These are phyloP conservation scores for Oehlia diaphana DNA, from an alignment of 192 early-diverging fungal genomes.

Conservation along the genomic window DNA sequence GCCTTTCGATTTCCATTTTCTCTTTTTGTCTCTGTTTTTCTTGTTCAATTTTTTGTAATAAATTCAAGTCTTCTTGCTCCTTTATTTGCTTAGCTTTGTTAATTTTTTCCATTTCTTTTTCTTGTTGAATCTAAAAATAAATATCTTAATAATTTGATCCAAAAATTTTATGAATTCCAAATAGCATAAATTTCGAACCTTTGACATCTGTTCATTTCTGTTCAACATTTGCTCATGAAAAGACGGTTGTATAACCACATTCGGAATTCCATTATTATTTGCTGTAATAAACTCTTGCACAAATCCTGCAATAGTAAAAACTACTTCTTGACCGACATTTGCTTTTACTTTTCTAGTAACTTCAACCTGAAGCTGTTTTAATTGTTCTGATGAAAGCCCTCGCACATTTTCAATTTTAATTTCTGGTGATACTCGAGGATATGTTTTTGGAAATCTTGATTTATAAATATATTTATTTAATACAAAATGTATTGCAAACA, in stretches of 20 bases:
- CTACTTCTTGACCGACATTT: conserved; percentile 62
- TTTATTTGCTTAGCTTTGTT: conserved; percentile 38
- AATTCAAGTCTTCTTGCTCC: conserved; percentile 32
- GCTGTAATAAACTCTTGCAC: conserved; percentile 61
- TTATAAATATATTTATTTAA: conserved; percentile 32
- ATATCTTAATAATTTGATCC: not conserved
- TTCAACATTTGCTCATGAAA: conserved; percentile 59
- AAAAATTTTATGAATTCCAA: not conserved
- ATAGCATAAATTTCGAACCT: conserved; percentile 27
- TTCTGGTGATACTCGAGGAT: conserved; percentile 65
- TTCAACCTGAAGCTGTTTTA: conserved; percentile 43
- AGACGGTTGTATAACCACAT: conserved; percentile 52
- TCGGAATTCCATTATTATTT: conserved; percentile 50
- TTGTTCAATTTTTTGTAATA: conserved; percentile 45
- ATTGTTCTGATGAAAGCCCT: conserved; percentile 54
- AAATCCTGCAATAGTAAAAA: conserved; percentile 61
- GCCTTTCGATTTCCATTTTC: conserved; percentile 44
- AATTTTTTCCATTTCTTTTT: conserved; percentile 39
- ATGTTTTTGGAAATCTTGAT: conserved; percentile 62
- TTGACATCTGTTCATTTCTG: conserved; percentile 49
- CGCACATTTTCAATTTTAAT: conserved; percentile 49
- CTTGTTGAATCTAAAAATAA: conserved; percentile 31
- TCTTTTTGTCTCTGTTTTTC: conserved; percentile 35
- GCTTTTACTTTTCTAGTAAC: conserved; percentile 40
- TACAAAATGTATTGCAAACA: conserved; percentile 31